Evolutionary conservation across 2,329 filamentous ascomycete species (phyloP), one percentile per base, ranked within the genome.

Genomic region (Talaromyces amestolkiae): DNA sequence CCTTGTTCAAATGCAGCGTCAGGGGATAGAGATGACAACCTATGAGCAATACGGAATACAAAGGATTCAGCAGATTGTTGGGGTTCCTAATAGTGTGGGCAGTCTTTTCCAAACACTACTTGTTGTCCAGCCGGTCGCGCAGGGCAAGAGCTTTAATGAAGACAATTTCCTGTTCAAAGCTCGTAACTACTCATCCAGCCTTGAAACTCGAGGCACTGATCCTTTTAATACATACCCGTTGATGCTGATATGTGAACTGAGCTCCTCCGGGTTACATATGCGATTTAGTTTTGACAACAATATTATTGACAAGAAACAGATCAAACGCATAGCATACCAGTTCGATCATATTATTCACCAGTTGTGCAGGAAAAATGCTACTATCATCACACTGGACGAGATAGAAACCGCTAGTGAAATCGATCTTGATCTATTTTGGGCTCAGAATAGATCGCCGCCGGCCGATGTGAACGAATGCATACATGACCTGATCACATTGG

Each of bases 261-360:
- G 37, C 24, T 82, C 85, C 39, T 77, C 81, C 17, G 78, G 82
- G 54, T 84, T 85, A 0, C 86, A 87, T 74, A 73, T 85, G 47
- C 77, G 86, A 65, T 86, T 87, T 0, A 87, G 84, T 70, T 88
- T 87, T 69, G 86, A 88, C 70, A 84, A 83, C 10, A 82, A 81
- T 47, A 81, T 81, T 1, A 82, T 87, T 15, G 74, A 76, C 8
- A 77, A 75, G 47, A 65, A 72, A 0, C 78, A 80, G 8, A 85
- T 87, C 11, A 15, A 49, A 31, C 61, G 37, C 19, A 33, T 64
- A 27, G 35, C 37, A 19, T 35, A 58, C 31, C 51, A 58, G n/a
- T 24, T 58, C 17, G 61, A 58, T n/a, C 17, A 33, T n/a, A 58
- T 64, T 8, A 22, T 64, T 10, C 51, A 3, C 37, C 61, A 51